Evolutionary conservation across 805 yeast species (phyloP).

Genomic region (Ogataea allantospora): DNA sequence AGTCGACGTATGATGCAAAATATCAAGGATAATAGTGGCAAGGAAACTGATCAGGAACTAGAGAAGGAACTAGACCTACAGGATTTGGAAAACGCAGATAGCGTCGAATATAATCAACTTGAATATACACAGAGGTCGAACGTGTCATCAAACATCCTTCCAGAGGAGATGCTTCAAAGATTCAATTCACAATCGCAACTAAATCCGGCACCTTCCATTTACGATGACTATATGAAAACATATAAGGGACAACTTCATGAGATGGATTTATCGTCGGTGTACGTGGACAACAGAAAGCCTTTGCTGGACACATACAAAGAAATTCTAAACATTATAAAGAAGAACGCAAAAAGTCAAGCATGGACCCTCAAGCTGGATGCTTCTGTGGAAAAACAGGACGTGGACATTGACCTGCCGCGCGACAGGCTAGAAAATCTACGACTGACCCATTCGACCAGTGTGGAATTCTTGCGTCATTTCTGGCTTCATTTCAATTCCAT

Average conservation of each 20-base stretch:
- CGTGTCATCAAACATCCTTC: conserved; percentile 26
- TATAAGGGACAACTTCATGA: conserved; percentile 21
- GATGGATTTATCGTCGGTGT: conserved; percentile 27
- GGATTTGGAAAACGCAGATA: conserved; percentile 50
- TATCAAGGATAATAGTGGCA: conserved; percentile 40
- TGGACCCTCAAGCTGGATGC: conserved; percentile 35
- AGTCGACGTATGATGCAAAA: conserved; percentile 76
- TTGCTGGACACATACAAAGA: conserved; percentile 44
- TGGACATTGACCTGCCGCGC: conserved; percentile 30
- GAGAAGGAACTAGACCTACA: conserved; percentile 47
- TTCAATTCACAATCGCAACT: conserved; percentile 27
- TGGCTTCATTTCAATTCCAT: conserved; percentile 57
- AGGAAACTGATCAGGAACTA: conserved; percentile 35
- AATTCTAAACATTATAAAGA: conserved; percentile 47
- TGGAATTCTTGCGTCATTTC: conserved; percentile 74
- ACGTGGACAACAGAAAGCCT: conserved; percentile 29
- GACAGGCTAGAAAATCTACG: conserved; percentile 46
- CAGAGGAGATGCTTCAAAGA: conserved; percentile 22
- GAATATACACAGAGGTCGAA: conserved; percentile 31
- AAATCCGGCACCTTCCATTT: conserved; percentile 27
- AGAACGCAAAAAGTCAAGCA: conserved; percentile 49
- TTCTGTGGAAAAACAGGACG: conserved; percentile 26
- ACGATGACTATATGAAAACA: conserved; percentile 23
- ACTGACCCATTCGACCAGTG: conserved; percentile 66
- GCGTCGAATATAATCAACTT: conserved; percentile 53